Evolutionary conservation across 352 stramenopile genomes (phyloP), one percentile per base, ranked within the genome.

Genomic region (Phytophthora ohioensis): DNA sequence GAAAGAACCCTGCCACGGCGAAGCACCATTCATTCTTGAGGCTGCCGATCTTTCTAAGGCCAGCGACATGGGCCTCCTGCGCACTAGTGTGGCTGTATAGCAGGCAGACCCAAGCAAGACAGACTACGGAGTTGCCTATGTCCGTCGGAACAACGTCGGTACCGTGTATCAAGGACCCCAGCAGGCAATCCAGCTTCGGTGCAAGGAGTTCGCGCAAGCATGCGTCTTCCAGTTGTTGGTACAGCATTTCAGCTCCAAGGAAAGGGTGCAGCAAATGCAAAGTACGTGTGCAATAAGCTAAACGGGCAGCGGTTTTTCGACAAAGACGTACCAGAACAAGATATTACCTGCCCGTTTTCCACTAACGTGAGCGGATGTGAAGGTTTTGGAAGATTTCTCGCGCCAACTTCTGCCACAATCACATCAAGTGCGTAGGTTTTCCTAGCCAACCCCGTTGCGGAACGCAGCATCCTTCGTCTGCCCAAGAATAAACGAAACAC

Each of bases 221-320:
- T 48, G 57, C 12, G 34, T 43, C 3, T 64, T 64, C 34, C 34
- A 36, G 21, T 21, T 62, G 8, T 11, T 12, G 12, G 38, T 58
- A 9, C 52, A 49, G 3, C 31, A 27, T 12, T 51, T 34, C 21
- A 32, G 31, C 17, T 17, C 4, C 4, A 62, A 62, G 34, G 45
- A 1, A 0, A 53, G 9, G 55, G 41, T 43, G 48, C 11, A 13
- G 55, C 15, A 3, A 76, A 76, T n/a, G 69, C 51, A 3, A 71
- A 69, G 35, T 76, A 76, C 45, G 48, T 52, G 5, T 76, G 63
- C 47, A 72, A 72, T 31, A 53, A 58, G 10, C 69, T 76, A 1
- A 69, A 68, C 35, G 45, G 58, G 0, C 56, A 69, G 27, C 63
- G 66, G 17, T 58, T 66, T 35, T 64, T 61, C 11, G 57, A 66